phyloP scores from a whole-genome alignment of 106 monocot genomes.

The Allium fistulosum region DNA sequence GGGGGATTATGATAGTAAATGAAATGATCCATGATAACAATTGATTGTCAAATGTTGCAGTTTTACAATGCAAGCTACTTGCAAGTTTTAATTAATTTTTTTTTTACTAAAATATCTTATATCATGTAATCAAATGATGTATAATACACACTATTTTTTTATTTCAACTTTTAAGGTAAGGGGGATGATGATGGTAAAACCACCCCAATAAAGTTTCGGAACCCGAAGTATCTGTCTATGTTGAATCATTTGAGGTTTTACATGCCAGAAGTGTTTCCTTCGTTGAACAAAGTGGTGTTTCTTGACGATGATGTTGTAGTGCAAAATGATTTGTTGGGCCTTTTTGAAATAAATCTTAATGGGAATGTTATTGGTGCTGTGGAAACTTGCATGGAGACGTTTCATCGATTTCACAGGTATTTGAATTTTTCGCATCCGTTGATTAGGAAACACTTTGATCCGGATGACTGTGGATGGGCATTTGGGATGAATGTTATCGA shows the following conservation, averaged over 20 bases:
- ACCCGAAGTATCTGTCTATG: constrained; percentile 31
- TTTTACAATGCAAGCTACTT: too few relatives aligned
- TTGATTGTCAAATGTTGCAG: too few relatives aligned
- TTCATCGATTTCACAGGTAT: constrained; percentile 27
- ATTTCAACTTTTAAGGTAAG: constrained; percentile 5
- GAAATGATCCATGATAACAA: too few relatives aligned
- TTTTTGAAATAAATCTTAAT: constrained; percentile 20
- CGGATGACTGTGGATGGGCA: constrained; percentile 28
- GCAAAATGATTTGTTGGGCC: constrained; percentile 22
- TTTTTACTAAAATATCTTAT: too few relatives aligned
- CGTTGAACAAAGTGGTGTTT: constrained; percentile 19
- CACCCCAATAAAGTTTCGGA: constrained; percentile 26
- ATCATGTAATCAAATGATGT: too few relatives aligned
- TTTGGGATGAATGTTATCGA: constrained; percentile 34
- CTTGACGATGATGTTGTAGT: constrained; percentile 30
- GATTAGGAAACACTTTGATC: constrained; percentile 19
- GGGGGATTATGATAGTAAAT: not conserved
- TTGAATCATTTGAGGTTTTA: constrained; percentile 31
- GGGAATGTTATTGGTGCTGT: constrained; percentile 33
- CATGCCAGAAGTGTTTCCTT: constrained; percentile 30
- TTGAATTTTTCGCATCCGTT: constrained; percentile 27
- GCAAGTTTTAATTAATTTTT: too few relatives aligned
- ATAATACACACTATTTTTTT: not conserved
- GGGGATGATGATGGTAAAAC: not conserved
- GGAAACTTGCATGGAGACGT: constrained; percentile 30